phyloP scores from a whole-genome alignment of 2,329 filamentous ascomycete genomes.

The Fusarium subtropicale region DNA sequence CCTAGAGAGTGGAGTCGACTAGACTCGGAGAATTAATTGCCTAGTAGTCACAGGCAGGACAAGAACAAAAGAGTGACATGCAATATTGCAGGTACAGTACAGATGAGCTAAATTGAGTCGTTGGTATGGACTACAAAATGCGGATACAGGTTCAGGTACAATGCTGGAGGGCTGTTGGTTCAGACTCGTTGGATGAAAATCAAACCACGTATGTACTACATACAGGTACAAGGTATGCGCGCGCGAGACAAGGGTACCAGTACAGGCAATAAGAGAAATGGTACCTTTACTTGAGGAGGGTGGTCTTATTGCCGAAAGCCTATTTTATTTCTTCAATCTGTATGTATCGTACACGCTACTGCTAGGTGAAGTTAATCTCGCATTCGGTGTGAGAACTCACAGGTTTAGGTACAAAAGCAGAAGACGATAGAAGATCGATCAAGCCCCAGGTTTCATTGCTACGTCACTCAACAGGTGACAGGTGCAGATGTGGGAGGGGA shows the following conservation, averaged over 20 bases:
- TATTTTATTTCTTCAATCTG: not conserved
- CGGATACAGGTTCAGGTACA: not conserved
- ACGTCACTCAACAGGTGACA: constrained; percentile 14
- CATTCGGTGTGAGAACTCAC: not conserved
- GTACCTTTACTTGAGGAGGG: not conserved
- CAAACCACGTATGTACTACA: constrained; percentile 13
- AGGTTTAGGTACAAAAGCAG: constrained; percentile 2
- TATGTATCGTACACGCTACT: not conserved
- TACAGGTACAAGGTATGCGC: not conserved
- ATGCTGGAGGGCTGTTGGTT: not conserved
- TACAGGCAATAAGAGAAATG: not conserved
- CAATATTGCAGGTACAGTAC: not conserved
- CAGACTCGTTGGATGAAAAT: constrained; percentile 20
- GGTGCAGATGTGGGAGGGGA: not conserved
- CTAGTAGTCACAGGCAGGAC: not conserved
- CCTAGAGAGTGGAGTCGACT: constrained; percentile 19
- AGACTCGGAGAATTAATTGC: constrained; percentile 22
- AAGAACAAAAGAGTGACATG: not conserved
- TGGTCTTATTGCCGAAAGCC: not conserved
- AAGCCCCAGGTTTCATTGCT: constrained; percentile 14
- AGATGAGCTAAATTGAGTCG: not conserved
- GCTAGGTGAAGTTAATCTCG: not conserved
- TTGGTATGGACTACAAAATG: not conserved
- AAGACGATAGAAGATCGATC: constrained; percentile 12
- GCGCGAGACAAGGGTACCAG: constrained; percentile 6